Evolutionary conservation across 805 yeast species (phyloP).

Genomic region (Nematodospora valgi): DNA sequence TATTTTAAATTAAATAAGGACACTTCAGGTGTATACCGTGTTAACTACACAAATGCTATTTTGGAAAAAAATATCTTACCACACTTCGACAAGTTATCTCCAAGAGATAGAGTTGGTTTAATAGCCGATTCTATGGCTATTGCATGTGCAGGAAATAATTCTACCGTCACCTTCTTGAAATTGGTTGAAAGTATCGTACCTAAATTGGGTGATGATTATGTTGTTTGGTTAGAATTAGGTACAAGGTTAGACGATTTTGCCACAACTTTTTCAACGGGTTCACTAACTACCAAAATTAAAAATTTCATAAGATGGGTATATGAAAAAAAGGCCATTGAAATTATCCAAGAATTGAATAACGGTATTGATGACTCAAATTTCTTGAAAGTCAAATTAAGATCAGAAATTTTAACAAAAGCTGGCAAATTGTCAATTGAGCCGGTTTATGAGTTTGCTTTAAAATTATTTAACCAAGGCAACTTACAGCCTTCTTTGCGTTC

Average conservation of each 20-base stretch:
- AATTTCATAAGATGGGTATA: conserved; percentile 27
- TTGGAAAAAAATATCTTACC: conserved; percentile 39
- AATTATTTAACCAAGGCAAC: conserved; percentile 19
- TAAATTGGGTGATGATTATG: conserved; percentile 33
- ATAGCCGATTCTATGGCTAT: conserved; percentile 51
- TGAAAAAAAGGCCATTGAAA: conserved; percentile 24
- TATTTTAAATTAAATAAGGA: conserved; percentile 49
- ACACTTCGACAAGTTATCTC: conserved; percentile 34
- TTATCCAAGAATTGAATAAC: conserved; percentile 18
- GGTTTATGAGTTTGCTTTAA: conserved; percentile 33
- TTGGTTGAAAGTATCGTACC: conserved; percentile 32
- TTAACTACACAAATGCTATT: conserved; percentile 44
- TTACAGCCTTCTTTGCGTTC: conserved; percentile 44
- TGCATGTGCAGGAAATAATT: conserved; percentile 43
- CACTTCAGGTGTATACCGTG: conserved; percentile 52
- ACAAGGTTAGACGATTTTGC: conserved; percentile 35
- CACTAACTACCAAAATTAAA: conserved; percentile 22
- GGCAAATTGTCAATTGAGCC: conserved; percentile 37
- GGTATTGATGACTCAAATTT: conserved; percentile 20
- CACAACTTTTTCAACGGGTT: conserved; percentile 30
- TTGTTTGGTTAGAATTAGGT: conserved; percentile 56
- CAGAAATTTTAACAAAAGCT: conserved; percentile 38
- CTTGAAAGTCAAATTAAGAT: conserved; percentile 29
- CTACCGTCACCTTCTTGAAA: conserved; percentile 43
- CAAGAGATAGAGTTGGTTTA: conserved; percentile 51